These are phyloP conservation scores for Protomyces arabidopsidicola DNA, from an alignment of 1,139 yeast species.

Conservation along the genomic window DNA sequence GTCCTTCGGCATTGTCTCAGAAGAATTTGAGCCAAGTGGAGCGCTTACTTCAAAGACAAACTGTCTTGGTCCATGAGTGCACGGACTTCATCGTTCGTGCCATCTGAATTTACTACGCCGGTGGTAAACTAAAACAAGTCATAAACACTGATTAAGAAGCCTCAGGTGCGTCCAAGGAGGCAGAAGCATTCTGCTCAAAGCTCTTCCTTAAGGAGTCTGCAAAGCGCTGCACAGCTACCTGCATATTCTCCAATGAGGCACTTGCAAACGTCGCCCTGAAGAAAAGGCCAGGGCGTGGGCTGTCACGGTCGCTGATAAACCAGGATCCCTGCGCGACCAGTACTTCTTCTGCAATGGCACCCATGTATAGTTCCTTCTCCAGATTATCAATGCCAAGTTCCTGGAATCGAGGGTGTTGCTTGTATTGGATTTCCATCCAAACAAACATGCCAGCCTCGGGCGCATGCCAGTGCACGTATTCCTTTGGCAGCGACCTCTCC, in stretches of 20 bases:
- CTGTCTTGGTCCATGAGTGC: too few species aligned
- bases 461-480: constrained; percentile 54
- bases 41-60: too few species aligned
- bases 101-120: too few species aligned
- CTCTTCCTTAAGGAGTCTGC: constrained; percentile 51
- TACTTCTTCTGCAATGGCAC: constrained; percentile 60
- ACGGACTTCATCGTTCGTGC: too few species aligned
- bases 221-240: constrained; percentile 57
- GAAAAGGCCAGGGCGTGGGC: constrained; percentile 48
- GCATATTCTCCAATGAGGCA: constrained; percentile 60
- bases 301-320: constrained; percentile 47
- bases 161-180: neutral
- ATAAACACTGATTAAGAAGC: neutral
- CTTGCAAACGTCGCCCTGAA: constrained; percentile 92
- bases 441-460: constrained; percentile 96
- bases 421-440: constrained; percentile 67
- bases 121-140: too few species aligned
- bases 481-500: constrained; percentile 55
- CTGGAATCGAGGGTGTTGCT: constrained; percentile 68
- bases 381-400: constrained; percentile 55
- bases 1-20: neutral
- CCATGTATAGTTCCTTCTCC: constrained; percentile 62
- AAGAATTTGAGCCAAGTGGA: too few species aligned
- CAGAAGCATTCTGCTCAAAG: constrained; percentile 33
- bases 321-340: constrained; percentile 87